Conservation (phyloP, 345 rosid genomes). For the Ricinus communis region DNA sequence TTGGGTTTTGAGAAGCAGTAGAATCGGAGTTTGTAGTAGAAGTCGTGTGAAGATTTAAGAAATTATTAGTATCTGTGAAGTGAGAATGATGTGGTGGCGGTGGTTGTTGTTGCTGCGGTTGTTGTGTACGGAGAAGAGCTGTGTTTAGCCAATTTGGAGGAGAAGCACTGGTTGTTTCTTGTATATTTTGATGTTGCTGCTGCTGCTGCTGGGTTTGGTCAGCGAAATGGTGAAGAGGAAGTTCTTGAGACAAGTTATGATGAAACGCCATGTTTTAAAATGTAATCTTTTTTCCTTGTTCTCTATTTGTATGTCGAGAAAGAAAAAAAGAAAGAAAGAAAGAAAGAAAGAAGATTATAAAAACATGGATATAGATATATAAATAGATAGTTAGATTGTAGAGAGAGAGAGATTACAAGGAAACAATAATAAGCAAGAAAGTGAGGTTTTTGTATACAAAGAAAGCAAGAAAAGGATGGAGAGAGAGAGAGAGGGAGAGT, state of each 20-base stretch:
- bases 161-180: conserved; percentile 50
- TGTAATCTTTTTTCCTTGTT: neutral
- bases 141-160: conserved; percentile 89
- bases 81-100: conserved; percentile 33
- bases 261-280: conserved; percentile 66
- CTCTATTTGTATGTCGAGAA: conserved; percentile 12
- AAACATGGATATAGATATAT: conserved; percentile 34
- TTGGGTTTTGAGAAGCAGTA: conserved; percentile 39
- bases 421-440: too few species aligned
- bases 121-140: conserved; percentile 71
- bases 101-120: conserved; percentile 31
- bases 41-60: conserved; percentile 76
- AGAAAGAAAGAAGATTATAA: conserved; percentile 2
- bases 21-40: conserved; percentile 43
- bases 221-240: conserved; percentile 74
- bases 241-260: conserved; percentile 72
- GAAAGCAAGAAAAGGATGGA: neutral
- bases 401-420: too few species aligned
- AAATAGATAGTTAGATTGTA: conserved; percentile 1
- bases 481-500: conserved; percentile 15
- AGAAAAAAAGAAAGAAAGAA: neutral
- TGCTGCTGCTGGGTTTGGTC: conserved; percentile 40
- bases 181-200: conserved; percentile 40
- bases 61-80: conserved; percentile 52
- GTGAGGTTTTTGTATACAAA: too few species aligned